Percentiles rank a stretch among this genome's conserved stretches.
phyloP scores from a whole-genome alignment of 2,329 filamentous ascomycete genomes.

The Torrubiella hemipterigena region DNA sequence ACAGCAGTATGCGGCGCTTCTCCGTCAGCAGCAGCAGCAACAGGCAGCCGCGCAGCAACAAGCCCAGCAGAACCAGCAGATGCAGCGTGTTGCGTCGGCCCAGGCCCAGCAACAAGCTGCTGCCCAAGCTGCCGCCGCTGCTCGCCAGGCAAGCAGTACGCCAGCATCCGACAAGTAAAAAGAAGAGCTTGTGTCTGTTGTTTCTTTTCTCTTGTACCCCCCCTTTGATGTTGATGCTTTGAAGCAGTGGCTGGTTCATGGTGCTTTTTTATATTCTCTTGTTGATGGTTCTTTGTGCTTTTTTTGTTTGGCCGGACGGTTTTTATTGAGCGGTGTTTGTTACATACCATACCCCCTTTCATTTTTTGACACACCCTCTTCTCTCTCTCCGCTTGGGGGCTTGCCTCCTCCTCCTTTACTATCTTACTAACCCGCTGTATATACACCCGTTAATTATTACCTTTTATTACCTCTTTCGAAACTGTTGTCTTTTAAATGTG shows the following conservation, averaged over 20 bases:
- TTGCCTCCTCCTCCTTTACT: too few relatives aligned
- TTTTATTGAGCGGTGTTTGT: neutral
- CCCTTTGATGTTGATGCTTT: neutral
- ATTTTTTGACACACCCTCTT: too few relatives aligned
- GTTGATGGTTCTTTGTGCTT: neutral
- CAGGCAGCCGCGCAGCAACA: conserved; percentile 20
- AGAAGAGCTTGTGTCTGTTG: neutral
- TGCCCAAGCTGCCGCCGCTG: conserved; percentile 7
- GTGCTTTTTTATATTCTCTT: neutral
- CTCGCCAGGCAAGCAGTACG: conserved; percentile 25
- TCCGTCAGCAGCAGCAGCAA: conserved; percentile 44
- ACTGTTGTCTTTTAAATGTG: too few relatives aligned
- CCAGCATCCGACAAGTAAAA: conserved; percentile 18
- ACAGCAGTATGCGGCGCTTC: conserved; percentile 47
- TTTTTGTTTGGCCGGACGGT: conserved; percentile 1
- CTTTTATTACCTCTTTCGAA: too few relatives aligned
- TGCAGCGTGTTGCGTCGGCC: conserved; percentile 7
- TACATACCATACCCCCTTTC: neutral
- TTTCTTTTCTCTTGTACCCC: conserved; percentile 2
- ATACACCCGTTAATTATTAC: too few relatives aligned
- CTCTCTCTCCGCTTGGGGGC: too few relatives aligned
- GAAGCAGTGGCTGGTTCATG: neutral
- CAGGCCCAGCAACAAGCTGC: conserved; percentile 8
- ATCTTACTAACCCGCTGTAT: too few relatives aligned
- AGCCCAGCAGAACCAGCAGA: conserved; percentile 9